phyloP scores from a whole-genome alignment of 345 rosid species.

The Raphanus sativus region DNA sequence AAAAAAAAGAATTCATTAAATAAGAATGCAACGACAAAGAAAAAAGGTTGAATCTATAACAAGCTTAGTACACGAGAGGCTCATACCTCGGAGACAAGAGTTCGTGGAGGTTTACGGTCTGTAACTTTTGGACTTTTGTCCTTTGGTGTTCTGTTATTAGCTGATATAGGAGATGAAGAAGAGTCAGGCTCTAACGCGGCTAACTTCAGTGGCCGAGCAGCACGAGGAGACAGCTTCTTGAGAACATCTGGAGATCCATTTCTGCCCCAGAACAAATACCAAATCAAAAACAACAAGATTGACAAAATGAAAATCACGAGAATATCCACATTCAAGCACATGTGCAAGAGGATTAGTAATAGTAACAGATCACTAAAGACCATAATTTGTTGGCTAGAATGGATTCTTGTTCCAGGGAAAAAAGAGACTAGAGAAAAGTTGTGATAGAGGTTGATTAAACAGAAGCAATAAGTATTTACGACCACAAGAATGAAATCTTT shows the following conservation, averaged over 20 bases:
- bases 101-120: conserved; percentile 72
- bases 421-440: not conserved
- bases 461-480: conserved; percentile 1
- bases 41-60: conserved; percentile 15
- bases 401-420: not conserved
- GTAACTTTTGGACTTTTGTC: conserved; percentile 70
- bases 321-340: conserved; percentile 13
- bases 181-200: conserved; percentile 54
- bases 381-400: not conserved
- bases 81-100: conserved; percentile 75
- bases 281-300: not conserved
- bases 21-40: no score
- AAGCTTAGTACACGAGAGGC: conserved; percentile 12
- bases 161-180: conserved; percentile 49
- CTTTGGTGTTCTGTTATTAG: conserved; percentile 60
- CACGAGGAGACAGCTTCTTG: conserved; percentile 69
- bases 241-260: conserved; percentile 63
- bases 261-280: conserved; percentile 41
- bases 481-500: conserved; percentile 32
- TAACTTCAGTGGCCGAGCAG: conserved; percentile 68
- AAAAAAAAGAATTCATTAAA: no score
- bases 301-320: conserved; percentile 3
- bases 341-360: conserved; percentile 6
- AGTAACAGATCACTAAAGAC: not conserved
- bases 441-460: not conserved